phyloP scores from a whole-genome alignment of 495 filamentous ascomycete genomes.

The Daldinia decipiens region DNA sequence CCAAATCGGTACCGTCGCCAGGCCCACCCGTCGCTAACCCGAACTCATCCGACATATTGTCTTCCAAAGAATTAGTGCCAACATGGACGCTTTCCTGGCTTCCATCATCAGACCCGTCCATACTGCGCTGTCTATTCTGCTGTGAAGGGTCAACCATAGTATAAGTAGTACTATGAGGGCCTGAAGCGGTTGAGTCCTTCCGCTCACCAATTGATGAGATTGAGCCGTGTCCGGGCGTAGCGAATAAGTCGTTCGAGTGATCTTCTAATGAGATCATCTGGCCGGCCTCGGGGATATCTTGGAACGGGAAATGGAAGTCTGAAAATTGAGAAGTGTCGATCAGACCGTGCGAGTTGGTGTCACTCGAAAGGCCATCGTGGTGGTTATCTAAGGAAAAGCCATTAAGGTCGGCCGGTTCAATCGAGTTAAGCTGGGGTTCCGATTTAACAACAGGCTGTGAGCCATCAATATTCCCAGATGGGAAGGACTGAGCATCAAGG shows the following conservation, averaged over 20 bases:
- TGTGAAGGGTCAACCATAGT: constrained; percentile 34
- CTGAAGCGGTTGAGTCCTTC: constrained; percentile 52
- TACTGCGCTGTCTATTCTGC: constrained; percentile 47
- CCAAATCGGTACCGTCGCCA: constrained; percentile 62
- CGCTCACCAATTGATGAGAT: constrained; percentile 55
- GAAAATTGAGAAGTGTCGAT: constrained; percentile 54
- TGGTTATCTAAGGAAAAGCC: constrained; percentile 48
- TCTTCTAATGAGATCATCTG: constrained; percentile 57
- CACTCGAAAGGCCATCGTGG: constrained; percentile 43
- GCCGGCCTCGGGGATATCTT: constrained; percentile 51
- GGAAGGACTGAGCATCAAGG: constrained; percentile 45
- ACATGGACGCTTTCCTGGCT: constrained; percentile 59
- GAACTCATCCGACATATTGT: constrained; percentile 64
- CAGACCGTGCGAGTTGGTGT: constrained; percentile 37
- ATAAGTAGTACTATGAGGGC: constrained; percentile 36
- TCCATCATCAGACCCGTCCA: constrained; percentile 60
- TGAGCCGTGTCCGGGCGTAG: constrained; percentile 49
- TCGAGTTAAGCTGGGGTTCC: constrained; percentile 36
- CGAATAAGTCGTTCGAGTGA: constrained; percentile 53
- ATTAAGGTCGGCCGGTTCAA: constrained; percentile 45
- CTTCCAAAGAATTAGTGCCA: constrained; percentile 58
- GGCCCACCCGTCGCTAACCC: constrained; percentile 56
- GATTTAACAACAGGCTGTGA: constrained; percentile 43
- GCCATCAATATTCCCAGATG: constrained; percentile 44
- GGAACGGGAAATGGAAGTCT: constrained; percentile 60